A percentile compares a stretch with the other conserved stretches of the same genome.
phyloP scores from a whole-genome alignment of 768 basidiomycete genomes.

The Boletus sp. region DNA sequence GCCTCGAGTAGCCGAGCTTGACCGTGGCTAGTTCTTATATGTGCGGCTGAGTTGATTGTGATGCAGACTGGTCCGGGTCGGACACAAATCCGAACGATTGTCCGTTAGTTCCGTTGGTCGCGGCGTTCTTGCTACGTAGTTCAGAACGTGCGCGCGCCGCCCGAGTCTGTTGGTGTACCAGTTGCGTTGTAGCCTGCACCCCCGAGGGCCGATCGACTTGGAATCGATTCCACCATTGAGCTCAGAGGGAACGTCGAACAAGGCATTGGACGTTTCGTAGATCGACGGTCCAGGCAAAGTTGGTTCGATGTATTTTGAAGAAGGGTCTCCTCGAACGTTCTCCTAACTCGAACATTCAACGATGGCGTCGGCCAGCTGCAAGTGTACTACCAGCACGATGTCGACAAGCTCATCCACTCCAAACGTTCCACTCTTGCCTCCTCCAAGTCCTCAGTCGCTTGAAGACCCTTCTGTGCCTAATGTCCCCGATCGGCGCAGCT shows the following conservation, averaged over 20 bases:
- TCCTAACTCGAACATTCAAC: neutral
- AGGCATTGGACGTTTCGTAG: too few species aligned
- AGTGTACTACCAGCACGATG: neutral
- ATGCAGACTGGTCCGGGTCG: conserved; percentile 9
- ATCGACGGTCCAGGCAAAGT: too few species aligned
- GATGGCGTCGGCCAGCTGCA: too few species aligned
- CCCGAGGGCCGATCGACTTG: neutral
- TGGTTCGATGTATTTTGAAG: neutral
- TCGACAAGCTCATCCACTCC: conserved; percentile 1
- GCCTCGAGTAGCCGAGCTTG: neutral
- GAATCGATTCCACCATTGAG: neutral
- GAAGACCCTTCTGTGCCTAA: conserved; percentile 8
- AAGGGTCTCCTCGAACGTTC: neutral
- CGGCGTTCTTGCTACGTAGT: neutral
- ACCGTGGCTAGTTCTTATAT: conserved; percentile 11
- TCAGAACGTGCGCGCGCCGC: neutral
- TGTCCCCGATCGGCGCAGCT: conserved; percentile 15
- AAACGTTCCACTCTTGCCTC: conserved; percentile 8
- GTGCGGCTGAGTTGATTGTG: conserved; percentile 8
- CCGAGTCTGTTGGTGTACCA: neutral
- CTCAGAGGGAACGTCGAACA: too few species aligned
- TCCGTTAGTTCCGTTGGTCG: neutral
- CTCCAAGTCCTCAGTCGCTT: conserved; percentile 5
- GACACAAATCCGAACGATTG: neutral
- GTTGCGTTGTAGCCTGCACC: too few species aligned